Evolutionary conservation across 78 protist genomes (phyloP).

Genomic region (Emiliania huxleyi): DNA sequence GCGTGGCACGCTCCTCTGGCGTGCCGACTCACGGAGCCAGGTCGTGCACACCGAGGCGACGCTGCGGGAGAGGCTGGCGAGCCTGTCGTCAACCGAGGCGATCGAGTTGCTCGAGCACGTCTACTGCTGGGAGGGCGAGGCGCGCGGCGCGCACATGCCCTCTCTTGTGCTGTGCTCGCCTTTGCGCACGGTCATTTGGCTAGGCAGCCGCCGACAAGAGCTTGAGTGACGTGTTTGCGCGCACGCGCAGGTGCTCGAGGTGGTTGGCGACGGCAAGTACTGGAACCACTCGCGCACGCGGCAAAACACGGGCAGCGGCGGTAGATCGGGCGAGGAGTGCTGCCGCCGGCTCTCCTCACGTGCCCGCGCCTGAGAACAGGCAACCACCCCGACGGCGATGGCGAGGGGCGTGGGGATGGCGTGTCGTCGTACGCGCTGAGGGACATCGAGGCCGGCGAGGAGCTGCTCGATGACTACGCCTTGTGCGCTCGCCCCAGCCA

Average conservation of each 20-base stretch:
- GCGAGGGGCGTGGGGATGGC: background rate
- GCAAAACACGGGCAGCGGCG: conserved; percentile 32
- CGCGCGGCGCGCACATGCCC: too few species aligned
- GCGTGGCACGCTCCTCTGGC: background rate
- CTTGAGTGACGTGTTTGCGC: too few species aligned
- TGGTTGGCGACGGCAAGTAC: background rate
- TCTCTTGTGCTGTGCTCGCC: too few species aligned
- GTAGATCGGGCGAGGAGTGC: too few species aligned
- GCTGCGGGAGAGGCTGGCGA: background rate
- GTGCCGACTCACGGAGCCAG: too few species aligned
- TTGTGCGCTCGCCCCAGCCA: too few species aligned
- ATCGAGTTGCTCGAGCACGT: background rate
- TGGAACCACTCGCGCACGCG: background rate
- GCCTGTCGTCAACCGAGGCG: background rate
- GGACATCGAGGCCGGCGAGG: background rate
- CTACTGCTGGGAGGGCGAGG: background rate
- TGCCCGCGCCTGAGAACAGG: background rate
- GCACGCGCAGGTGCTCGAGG: background rate
- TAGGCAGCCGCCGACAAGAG: too few species aligned
- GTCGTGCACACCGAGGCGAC: background rate
- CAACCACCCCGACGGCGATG: background rate
- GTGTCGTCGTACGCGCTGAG: background rate
- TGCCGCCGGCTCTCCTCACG: too few species aligned
- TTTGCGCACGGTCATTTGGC: too few species aligned
- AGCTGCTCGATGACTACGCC: conserved; percentile 28